Conservation (phyloP, 495 filamentous ascomycete species). For the Xylaria acuta region DNA sequence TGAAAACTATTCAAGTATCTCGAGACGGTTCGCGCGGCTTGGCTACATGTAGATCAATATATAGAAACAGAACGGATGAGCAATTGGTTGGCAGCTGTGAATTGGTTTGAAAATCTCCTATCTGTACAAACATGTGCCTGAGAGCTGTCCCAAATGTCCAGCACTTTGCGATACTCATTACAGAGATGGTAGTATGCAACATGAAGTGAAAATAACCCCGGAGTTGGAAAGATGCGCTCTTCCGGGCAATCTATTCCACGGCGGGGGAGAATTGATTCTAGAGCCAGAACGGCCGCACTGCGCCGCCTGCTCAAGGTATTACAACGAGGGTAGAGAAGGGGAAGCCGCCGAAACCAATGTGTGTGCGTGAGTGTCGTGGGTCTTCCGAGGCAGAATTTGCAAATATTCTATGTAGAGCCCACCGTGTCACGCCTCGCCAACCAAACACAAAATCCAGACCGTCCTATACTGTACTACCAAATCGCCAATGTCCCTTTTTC, state of each 20-base stretch:
- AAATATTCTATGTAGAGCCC: conserved; percentile 31
- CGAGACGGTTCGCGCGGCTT: background rate
- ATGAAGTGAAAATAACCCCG: conserved; percentile 36
- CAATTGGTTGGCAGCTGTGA: conserved; percentile 42
- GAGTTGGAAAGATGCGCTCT: conserved; percentile 23
- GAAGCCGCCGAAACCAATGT: conserved; percentile 40
- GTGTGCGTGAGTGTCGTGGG: conserved; percentile 28
- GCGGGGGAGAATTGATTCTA: conserved; percentile 35
- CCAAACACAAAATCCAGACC: conserved; percentile 27
- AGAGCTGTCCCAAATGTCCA: conserved; percentile 47
- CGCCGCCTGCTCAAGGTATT: conserved; percentile 52
- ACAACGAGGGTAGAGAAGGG: conserved; percentile 63
- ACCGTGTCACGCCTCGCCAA: conserved; percentile 40
- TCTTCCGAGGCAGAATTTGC: conserved; percentile 33
- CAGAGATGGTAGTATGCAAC: conserved; percentile 16
- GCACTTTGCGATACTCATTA: conserved; percentile 39
- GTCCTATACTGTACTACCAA: conserved; percentile 32
- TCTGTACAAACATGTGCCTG: conserved; percentile 36
- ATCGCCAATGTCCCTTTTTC: conserved; percentile 38
- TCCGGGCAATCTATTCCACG: background rate
- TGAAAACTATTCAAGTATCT: background rate
- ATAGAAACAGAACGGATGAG: background rate
- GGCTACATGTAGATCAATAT: background rate
- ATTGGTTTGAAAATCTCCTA: conserved; percentile 38
- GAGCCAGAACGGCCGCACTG: conserved; percentile 44